Evolutionary conservation across 257 asterid genomes (phyloP).

Genomic region (Petunia axillaris): DNA sequence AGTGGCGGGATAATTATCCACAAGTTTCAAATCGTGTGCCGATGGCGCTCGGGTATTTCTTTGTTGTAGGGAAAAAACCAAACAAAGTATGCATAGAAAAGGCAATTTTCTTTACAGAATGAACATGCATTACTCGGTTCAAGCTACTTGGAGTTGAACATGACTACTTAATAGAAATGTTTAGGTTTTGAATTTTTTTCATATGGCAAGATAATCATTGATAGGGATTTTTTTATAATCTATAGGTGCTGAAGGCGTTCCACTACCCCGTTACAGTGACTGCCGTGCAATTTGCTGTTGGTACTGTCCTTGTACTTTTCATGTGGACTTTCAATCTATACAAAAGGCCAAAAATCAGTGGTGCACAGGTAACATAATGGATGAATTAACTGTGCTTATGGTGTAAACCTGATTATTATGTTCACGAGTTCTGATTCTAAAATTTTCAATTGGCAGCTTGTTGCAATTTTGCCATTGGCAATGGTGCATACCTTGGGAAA

Average conservation of each 20-base stretch:
- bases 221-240: conserved; percentile 27
- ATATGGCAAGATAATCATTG: conserved; percentile 13
- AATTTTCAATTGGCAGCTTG: conserved; percentile 57
- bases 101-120: neutral
- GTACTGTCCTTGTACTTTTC: conserved; percentile 63
- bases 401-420: neutral
- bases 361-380: conserved; percentile 63
- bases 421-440: neutral
- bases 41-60: too few relatives aligned
- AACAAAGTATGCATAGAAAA: neutral
- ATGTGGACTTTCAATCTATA: conserved; percentile 90
- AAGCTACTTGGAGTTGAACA: conserved; percentile 1
- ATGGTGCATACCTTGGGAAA: conserved; percentile 84
- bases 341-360: conserved; percentile 87
- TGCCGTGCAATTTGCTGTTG: conserved; percentile 81
- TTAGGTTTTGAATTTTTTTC: neutral
- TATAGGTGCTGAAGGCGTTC: conserved; percentile 77
- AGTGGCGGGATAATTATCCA: too few relatives aligned
- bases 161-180: neutral
- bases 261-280: conserved; percentile 90
- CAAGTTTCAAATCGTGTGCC: too few relatives aligned
- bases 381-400: neutral
- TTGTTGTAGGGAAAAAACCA: too few relatives aligned
- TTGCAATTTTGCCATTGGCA: conserved; percentile 79
- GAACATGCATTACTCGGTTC: neutral